These are phyloP conservation scores for Boehmeria nivea DNA, from an alignment of 306 rosid species.

Conservation along the genomic window DNA sequence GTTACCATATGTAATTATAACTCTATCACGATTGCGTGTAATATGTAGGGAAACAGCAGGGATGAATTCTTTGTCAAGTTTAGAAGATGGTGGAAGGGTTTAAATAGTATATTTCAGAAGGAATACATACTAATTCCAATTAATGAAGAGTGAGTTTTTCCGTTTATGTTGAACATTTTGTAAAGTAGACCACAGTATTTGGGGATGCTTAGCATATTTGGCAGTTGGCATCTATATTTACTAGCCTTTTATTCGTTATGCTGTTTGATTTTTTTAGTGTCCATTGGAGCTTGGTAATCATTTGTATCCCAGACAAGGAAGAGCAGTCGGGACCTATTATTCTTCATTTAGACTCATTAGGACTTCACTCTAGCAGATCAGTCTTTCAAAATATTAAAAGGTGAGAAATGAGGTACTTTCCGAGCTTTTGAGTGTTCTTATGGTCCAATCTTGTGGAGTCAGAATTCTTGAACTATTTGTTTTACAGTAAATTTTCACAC, in stretches of 20 bases:
- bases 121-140: conserved; percentile 84
- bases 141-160: conserved; percentile 62
- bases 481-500: background rate
- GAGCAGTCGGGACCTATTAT: conserved; percentile 81
- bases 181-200: background rate
- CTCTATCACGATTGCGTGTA: conserved; percentile 32
- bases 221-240: too few species aligned
- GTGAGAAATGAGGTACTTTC: conserved; percentile 36
- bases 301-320: conserved; percentile 77
- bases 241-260: conserved; percentile 18
- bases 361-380: conserved; percentile 72
- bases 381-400: conserved; percentile 69
- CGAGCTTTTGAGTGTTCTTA: background rate
- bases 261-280: conserved; percentile 43
- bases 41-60: conserved; percentile 49
- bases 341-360: conserved; percentile 89
- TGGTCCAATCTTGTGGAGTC: background rate
- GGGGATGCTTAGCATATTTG: too few species aligned
- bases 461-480: background rate
- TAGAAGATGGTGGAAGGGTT: conserved; percentile 99
- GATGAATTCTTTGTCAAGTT: conserved; percentile 59
- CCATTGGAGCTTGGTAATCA: conserved; percentile 96
- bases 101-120: conserved; percentile 71
- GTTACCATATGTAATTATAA: background rate
- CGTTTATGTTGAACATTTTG: background rate